Evolutionary conservation across 192 early-diverging fungal genomes (phyloP).

Genomic region (Chytriomyces sp.): DNA sequence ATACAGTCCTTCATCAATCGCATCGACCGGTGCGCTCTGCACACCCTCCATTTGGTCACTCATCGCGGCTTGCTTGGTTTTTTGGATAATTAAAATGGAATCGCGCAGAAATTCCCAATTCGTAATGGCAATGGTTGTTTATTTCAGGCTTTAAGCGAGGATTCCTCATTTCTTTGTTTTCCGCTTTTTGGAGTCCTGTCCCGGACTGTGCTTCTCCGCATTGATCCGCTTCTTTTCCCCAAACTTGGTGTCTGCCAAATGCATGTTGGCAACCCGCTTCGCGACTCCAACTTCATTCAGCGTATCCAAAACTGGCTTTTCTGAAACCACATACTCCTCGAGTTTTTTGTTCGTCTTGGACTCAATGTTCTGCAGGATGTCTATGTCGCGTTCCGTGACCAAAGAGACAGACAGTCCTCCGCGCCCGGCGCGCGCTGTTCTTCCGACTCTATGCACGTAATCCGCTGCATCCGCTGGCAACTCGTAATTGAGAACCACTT

Average conservation of each 20-base stretch:
- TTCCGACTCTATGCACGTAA: slow-evolving; percentile 97
- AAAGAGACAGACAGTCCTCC: slow-evolving; percentile 89
- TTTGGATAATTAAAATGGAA: not conserved
- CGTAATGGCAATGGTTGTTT: not conserved
- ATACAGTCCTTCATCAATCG: slow-evolving; percentile 96
- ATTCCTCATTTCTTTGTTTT: not conserved
- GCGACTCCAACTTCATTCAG: slow-evolving; percentile 85
- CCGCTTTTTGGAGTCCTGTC: not conserved
- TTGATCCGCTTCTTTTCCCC: slow-evolving; percentile 60
- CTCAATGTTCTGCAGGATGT: slow-evolving; percentile 91
- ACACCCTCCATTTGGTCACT: slow-evolving; percentile 19
- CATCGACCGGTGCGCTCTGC: slow-evolving; percentile 17
- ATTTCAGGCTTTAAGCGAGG: not conserved
- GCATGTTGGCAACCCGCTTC: slow-evolving; percentile 84
- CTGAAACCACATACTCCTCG: slow-evolving; percentile 72
- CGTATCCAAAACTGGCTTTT: slow-evolving; percentile 81
- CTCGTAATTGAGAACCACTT: slow-evolving; percentile 93
- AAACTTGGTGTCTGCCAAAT: slow-evolving; percentile 63
- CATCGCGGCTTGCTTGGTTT: not conserved
- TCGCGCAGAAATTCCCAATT: not conserved
- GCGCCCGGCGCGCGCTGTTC: slow-evolving; percentile 95
- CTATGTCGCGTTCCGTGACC: slow-evolving; percentile 77
- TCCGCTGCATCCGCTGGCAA: slow-evolving; percentile 93
- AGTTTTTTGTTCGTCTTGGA: slow-evolving; percentile 77
- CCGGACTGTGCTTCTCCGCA: slow-evolving; percentile 55